Evolutionary conservation across 139 green algal genomes (phyloP), one percentile per base, ranked within the genome.

Genomic region (Coelastrella sp.): DNA sequence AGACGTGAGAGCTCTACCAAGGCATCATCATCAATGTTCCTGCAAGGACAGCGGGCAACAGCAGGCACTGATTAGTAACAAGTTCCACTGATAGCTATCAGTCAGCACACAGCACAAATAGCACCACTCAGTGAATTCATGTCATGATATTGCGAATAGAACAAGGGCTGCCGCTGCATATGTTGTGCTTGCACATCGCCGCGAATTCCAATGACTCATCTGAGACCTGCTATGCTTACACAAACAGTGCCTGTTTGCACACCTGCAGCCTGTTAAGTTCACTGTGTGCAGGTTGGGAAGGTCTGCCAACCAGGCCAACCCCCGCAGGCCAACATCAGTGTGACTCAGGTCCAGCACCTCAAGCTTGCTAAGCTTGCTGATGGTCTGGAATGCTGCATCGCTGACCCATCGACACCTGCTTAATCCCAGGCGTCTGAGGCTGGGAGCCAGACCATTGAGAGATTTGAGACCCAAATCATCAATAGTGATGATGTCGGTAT

Each of bases 401-500:
- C 30, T 64, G 40, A 87, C 38, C 82, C 82, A 87, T 19, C 71
- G 53, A 71, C 82, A 87, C 53, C 71, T 69, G 32, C n/a, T 30
- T 3, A 87, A 57, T 23, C 69, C 53, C 40, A 87, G 59, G 45
- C 41, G 34, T 37, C 53, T 53, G 32, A 87, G 82, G 66, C 25
- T 60, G 75, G 25, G 23, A 13, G 30, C 34, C 62, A 80, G 67
- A 43, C 40, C 40, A 25, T 21, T 40, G 9, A 87, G 82, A 2
- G 50, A 21, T 27, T 38, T 34, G 38, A 87, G 69, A 57, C 82
- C 59, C 53, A 81, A 21, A 38, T 87, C 82, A 43, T 87, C 71
- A 13, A 87, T 45, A 30, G 80, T 86, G 45, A 86, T 68, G 66
- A 79, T 79, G 48, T 86, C 80, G 17, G 57, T 64, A 21, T 87